Conservation (phyloP, 163 green algal species). For the Scenedesmus sp. region DNA sequence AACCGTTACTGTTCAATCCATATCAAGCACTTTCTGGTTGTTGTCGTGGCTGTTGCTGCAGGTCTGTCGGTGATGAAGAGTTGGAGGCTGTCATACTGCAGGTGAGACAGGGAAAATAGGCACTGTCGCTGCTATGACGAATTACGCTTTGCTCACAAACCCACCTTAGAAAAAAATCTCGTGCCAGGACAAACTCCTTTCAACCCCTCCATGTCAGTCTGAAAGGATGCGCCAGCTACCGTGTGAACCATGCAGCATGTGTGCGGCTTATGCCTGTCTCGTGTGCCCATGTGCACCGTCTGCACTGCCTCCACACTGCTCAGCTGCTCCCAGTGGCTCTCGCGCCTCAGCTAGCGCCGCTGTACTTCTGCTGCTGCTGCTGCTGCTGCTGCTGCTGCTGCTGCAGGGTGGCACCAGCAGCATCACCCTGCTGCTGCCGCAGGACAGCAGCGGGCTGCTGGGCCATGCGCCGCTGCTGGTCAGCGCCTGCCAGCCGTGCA, state of each 20-base stretch:
- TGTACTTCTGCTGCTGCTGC: background rate
- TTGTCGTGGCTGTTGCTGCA: background rate
- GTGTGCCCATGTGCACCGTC: no score
- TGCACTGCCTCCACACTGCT: background rate
- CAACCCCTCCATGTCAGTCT: no score
- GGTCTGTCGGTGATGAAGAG: slow-evolving; percentile 26
- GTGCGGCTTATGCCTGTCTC: no score
- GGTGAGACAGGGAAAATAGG: background rate
- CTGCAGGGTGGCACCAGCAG: background rate
- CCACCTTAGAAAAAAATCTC: no score
- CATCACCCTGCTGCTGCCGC: slow-evolving; percentile 35
- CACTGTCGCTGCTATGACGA: background rate
- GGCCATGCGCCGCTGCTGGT: background rate
- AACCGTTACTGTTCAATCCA: background rate
- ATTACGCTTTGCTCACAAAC: background rate
- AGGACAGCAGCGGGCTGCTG: slow-evolving; percentile 8
- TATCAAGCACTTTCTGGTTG: no score
- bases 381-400: background rate
- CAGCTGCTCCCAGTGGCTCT: background rate
- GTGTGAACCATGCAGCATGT: no score
- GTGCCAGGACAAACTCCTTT: no score
- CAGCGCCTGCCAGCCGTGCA: background rate
- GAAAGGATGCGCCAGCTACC: no score
- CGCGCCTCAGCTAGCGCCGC: background rate
- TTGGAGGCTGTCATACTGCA: slow-evolving; percentile 21